Evolutionary conservation across 768 basidiomycete species (phyloP).

Genomic region (Psilocybe cubensis): DNA sequence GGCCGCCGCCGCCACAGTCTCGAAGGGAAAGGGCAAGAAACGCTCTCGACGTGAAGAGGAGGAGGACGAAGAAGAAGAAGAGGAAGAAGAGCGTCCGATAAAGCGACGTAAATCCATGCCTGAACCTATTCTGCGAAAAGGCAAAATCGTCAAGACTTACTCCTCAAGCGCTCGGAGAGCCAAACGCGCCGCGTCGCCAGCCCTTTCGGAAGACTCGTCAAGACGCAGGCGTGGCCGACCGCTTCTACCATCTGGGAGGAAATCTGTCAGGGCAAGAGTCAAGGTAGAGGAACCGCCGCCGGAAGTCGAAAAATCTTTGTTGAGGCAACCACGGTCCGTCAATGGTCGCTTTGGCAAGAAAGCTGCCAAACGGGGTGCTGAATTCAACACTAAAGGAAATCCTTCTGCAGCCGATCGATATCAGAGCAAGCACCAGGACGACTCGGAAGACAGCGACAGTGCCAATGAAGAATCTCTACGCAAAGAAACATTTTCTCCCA

Average conservation of each 20-base stretch:
- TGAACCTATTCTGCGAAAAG: conserved; percentile 14
- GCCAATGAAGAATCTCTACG: conserved; percentile 21
- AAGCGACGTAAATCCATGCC: conserved; percentile 57
- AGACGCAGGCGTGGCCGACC: conserved; percentile 49
- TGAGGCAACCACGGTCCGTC: conserved; percentile 60
- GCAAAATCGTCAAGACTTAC: conserved; percentile 31
- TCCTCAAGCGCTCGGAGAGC: conserved; percentile 18
- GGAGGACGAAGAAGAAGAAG: conserved; percentile 26
- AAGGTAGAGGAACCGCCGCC: conserved; percentile 28
- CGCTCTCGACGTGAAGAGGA: conserved; percentile 23
- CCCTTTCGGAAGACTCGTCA: conserved; percentile 19
- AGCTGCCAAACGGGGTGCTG: conserved; percentile 33
- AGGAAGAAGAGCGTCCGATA: conserved; percentile 32
- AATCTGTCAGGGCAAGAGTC: conserved; percentile 18
- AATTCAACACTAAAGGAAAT: conserved; percentile 1
- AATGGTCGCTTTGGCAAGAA: conserved; percentile 73
- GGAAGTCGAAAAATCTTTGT: conserved; percentile 46
- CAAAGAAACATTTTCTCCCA: conserved; percentile 25
- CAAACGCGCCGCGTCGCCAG: conserved; percentile 12
- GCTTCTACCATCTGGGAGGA: conserved; percentile 34
- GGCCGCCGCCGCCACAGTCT: conserved; percentile 26
- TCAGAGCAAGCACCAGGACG: background rate
- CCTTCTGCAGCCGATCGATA: background rate
- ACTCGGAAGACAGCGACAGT: background rate
- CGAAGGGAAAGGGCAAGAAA: conserved; percentile 29